Percentiles rank a stretch among this genome's conserved stretches.
These are phyloP conservation scores for Mycena albidolilacea DNA, from an alignment of 768 basidiomycete species.

Conservation along the genomic window DNA sequence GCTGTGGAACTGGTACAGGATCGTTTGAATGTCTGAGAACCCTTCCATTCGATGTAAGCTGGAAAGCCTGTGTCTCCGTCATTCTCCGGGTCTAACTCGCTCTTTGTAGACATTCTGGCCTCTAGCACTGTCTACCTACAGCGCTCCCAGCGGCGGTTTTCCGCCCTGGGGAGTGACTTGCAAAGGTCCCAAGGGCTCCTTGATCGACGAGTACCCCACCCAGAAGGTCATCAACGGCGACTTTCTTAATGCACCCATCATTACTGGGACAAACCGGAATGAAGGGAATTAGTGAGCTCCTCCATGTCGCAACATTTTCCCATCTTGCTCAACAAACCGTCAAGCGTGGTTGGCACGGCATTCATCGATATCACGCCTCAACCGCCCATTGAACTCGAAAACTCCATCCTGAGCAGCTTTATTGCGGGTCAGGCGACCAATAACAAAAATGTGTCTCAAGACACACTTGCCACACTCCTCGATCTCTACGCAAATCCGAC, in stretches of 20 bases:
- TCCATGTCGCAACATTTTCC: background rate
- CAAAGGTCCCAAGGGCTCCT: slow-evolving; percentile 20
- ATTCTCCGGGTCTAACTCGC: background rate
- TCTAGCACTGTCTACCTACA: slow-evolving; percentile 2
- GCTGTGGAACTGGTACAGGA: slow-evolving; percentile 17
- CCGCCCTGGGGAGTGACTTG: slow-evolving; percentile 15
- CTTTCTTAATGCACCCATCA: slow-evolving; percentile 19
- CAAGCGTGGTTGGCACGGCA: slow-evolving; percentile 9
- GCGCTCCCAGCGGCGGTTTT: background rate
- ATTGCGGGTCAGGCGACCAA: slow-evolving; percentile 9
- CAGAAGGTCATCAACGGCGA: slow-evolving; percentile 21
- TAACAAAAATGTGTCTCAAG: slow-evolving; percentile 15
- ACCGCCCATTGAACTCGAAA: background rate
- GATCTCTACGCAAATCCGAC: slow-evolving; percentile 20
- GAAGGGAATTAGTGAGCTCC: slow-evolving; percentile 14
- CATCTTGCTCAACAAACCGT: background rate
- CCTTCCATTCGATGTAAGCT: slow-evolving; percentile 19
- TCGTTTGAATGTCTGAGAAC: slow-evolving; percentile 23
- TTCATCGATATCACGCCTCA: slow-evolving; percentile 21
- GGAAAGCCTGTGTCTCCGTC: too few species aligned
- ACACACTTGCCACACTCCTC: background rate
- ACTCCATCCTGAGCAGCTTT: slow-evolving; percentile 8
- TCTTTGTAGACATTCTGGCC: slow-evolving; percentile 17
- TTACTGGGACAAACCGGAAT: slow-evolving; percentile 17
- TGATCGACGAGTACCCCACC: slow-evolving; percentile 19